Percentiles rank a stretch among this genome's conserved stretches.
phyloP scores from a whole-genome alignment of 202 grass and related monocot species.

The Dendrocalamus latiflorus region DNA sequence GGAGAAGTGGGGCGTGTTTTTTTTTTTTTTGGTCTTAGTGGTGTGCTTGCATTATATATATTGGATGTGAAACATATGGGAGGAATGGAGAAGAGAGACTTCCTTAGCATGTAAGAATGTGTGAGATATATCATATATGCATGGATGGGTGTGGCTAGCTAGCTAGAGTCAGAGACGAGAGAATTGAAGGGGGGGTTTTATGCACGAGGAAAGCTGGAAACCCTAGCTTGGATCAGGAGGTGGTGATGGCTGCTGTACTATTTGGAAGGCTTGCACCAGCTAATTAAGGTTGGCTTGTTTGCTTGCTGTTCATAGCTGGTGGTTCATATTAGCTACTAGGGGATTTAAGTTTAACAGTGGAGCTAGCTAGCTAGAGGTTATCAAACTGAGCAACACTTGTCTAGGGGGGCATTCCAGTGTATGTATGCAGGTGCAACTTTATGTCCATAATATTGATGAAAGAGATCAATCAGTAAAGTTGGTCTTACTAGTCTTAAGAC shows the following conservation, averaged over 20 bases:
- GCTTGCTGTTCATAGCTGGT: conserved; percentile 34
- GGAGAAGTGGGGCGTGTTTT: conserved; percentile 23
- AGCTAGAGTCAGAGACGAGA: too few species aligned
- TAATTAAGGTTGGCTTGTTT: not conserved
- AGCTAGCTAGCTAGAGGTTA: conserved; percentile 5
- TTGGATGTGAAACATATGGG: conserved; percentile 53
- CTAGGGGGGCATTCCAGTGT: conserved; percentile 33
- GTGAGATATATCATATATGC: too few species aligned
- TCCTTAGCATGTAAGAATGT: conserved; percentile 42
- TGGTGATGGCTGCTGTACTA: too few species aligned
- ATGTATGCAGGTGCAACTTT: conserved; percentile 46
- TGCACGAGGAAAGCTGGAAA: too few species aligned
- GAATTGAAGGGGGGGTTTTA: too few species aligned
- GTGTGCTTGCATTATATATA: conserved; percentile 49
- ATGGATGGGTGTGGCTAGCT: not conserved
- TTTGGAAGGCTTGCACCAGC: too few species aligned
- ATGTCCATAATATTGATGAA: conserved; percentile 55
- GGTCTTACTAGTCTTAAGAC: conserved; percentile 38
- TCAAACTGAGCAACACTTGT: conserved; percentile 23
- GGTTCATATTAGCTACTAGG: not conserved
- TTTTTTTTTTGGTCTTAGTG: conserved; percentile 39
- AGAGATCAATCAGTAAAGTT: conserved; percentile 58
- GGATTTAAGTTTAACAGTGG: conserved; percentile 22
- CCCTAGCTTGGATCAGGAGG: too few species aligned
- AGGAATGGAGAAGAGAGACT: not conserved